Base-by-base conservation (phyloP, 1,284 basidiomycete genomes). In the Garcileccinum viscosum region DNA sequence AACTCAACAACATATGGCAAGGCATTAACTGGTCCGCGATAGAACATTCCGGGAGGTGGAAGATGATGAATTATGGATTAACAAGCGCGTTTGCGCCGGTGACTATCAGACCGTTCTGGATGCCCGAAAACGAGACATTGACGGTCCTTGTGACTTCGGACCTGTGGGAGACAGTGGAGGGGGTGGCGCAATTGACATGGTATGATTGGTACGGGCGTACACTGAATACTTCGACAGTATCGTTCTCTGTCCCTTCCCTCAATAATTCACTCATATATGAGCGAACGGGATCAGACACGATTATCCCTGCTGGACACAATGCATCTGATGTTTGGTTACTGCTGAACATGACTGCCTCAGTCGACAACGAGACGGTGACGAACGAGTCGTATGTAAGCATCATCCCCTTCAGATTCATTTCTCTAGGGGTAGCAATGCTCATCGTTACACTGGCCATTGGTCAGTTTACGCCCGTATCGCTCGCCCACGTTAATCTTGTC, bases 1-100 rank as follows among this genome's bases (percentile, higher is more conserved):
- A 90, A 77, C 81, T 90, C 65, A 91, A 91, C 73, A 89, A 90
- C 75, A 88, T 91, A 62, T 91, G 89, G 89, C 87, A 90, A 75
- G 89, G 86, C 32, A 17, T 60, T 33, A 60, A 33, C 33, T 60
- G 58, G 58, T 12, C 58, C 2, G 33, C 33, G 58, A 60, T 53
- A n/a, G 58, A 60, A 1, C 19, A 61, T 12, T 38, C 60, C 11
- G 60, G 60, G 17, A 62, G 60, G 14, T 62, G 60, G 60, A 40
- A 62, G 30, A 38, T 30, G 1, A 24, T 62, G 27, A 38, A 62
- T 38, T 90, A 91, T 72, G 85, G 81, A 6, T 76, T 88, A 70
- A 79, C 84, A 9, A 78, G 77, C 27, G 81, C 83, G 8, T 90
- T 86, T 75, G 80, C 84, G 1, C 85, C 87, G 3, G 78, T 90